These are phyloP conservation scores for Zygnema cylindricum DNA, from an alignment of 139 green algal genomes.

Conservation along the genomic window DNA sequence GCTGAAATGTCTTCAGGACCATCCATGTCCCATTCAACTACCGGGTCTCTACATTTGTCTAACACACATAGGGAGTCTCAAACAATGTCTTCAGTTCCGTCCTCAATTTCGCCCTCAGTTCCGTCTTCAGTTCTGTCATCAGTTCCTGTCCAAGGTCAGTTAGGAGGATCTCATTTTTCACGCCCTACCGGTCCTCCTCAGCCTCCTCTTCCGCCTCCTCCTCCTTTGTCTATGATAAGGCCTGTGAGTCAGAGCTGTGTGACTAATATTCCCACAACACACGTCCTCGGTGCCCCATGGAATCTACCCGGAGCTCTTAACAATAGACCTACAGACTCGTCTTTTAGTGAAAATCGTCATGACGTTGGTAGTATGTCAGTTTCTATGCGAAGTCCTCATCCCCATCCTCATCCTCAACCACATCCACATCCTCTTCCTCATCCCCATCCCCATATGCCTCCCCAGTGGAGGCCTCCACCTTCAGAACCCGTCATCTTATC, in stretches of 20 bases:
- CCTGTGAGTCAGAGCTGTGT: background rate
- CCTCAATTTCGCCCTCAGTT: background rate
- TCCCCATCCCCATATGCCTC: background rate
- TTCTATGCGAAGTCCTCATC: too few species aligned
- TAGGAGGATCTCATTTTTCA: too few species aligned
- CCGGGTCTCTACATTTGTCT: background rate
- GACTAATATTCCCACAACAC: background rate
- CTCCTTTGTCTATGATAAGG: background rate
- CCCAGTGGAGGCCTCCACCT: background rate
- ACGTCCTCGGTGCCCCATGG: background rate
- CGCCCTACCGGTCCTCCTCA: background rate
- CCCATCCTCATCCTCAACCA: background rate
- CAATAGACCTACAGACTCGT: background rate
- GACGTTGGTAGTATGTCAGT: too few species aligned
- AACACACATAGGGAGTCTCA: background rate
- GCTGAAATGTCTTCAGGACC: background rate
- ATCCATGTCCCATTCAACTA: background rate
- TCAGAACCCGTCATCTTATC: background rate
- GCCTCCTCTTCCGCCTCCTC: background rate
- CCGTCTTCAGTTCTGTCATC: background rate
- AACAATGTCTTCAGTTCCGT: background rate
- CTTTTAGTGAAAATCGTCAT: background rate
- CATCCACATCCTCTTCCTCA: background rate
- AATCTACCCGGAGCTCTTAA: background rate
- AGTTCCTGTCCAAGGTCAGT: too few species aligned